A percentile compares a stretch with the other conserved stretches of the same genome.
phyloP scores from a whole-genome alignment of 192 early-diverging fungal genomes.

The Coemansia sp. region DNA sequence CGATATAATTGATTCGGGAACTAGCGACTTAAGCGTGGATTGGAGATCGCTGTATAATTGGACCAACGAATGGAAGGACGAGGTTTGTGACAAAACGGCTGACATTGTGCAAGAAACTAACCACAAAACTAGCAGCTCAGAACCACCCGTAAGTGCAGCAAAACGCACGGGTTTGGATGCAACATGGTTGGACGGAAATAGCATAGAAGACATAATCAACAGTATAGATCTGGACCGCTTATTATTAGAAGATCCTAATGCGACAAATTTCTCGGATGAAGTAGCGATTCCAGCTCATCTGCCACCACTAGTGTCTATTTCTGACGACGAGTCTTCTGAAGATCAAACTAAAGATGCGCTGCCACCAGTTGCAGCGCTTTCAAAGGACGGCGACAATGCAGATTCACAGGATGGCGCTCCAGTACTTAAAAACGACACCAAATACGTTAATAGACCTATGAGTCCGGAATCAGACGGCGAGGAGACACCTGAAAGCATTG shows the following conservation, averaged over 20 bases:
- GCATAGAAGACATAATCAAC: constrained; percentile 26
- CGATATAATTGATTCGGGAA: constrained; percentile 27
- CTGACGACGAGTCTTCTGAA: not conserved
- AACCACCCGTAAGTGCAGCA: not conserved
- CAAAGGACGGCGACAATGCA: not conserved
- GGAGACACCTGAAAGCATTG: constrained; percentile 29
- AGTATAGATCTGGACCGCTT: constrained; percentile 27
- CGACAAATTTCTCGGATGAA: constrained; percentile 17
- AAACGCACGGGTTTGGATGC: not conserved
- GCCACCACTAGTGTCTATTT: constrained; percentile 26
- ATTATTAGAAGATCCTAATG: constrained; percentile 18
- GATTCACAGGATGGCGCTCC: not conserved
- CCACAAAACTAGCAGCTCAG: not conserved
- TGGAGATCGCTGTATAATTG: constrained; percentile 23
- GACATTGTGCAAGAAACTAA: not conserved
- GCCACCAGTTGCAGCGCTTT: not conserved
- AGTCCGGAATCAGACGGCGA: constrained; percentile 20
- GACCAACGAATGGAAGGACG: constrained; percentile 36
- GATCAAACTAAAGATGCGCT: not conserved
- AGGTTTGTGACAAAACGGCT: constrained; percentile 12
- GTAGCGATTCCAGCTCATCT: constrained; percentile 32
- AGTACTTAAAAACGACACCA: not conserved
- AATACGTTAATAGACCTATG: not conserved
- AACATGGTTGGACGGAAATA: not conserved
- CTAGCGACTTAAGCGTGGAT: constrained; percentile 27